A percentile compares a stretch with the other conserved stretches of the same genome.
Evolutionary conservation across 1,139 yeast genomes (phyloP).

Genomic region (Taphrina pruni): DNA sequence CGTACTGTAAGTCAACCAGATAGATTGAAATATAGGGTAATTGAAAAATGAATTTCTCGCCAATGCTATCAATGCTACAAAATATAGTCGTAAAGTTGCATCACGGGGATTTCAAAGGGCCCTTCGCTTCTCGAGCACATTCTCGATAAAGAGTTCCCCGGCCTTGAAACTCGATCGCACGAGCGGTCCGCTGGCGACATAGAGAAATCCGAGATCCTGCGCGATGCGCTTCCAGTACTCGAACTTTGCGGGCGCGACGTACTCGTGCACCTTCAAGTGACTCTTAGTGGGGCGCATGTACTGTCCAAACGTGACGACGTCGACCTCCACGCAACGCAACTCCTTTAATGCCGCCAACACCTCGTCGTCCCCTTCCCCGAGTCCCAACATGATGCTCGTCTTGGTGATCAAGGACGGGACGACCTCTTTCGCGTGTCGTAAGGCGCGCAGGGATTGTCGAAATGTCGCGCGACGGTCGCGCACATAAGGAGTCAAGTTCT

Average conservation of each 20-base stretch:
- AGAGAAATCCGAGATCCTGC: slow-evolving; percentile 85
- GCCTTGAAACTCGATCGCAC: slow-evolving; percentile 97
- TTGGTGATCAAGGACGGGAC: slow-evolving; percentile 83
- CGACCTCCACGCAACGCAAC: slow-evolving; percentile 80
- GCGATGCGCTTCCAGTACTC: slow-evolving; percentile 92
- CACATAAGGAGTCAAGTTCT: slow-evolving; percentile 89
- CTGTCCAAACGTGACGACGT: slow-evolving; percentile 97
- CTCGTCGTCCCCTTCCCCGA: slow-evolving; percentile 95
- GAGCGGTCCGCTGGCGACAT: slow-evolving; percentile 96
- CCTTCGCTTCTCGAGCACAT: slow-evolving; percentile 65
- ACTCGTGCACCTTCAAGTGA: slow-evolving; percentile 97
- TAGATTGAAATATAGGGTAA: no score
- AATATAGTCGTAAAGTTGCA: no score
- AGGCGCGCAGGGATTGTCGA: slow-evolving; percentile 79
- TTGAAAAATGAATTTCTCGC: neutral
- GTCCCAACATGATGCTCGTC: slow-evolving; percentile 94
- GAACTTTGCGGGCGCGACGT: slow-evolving; percentile 91
- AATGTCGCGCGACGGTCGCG: slow-evolving; percentile 97
- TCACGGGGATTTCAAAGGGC: neutral
- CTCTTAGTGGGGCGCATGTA: slow-evolving; percentile 97
- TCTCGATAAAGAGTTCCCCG: slow-evolving; percentile 96
- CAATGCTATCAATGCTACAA: neutral
- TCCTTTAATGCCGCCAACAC: slow-evolving; percentile 70
- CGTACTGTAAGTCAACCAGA: no score
- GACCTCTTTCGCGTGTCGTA: slow-evolving; percentile 77